Evolutionary conservation across 805 yeast species (phyloP).

Genomic region (Lipomyces starkeyi): DNA sequence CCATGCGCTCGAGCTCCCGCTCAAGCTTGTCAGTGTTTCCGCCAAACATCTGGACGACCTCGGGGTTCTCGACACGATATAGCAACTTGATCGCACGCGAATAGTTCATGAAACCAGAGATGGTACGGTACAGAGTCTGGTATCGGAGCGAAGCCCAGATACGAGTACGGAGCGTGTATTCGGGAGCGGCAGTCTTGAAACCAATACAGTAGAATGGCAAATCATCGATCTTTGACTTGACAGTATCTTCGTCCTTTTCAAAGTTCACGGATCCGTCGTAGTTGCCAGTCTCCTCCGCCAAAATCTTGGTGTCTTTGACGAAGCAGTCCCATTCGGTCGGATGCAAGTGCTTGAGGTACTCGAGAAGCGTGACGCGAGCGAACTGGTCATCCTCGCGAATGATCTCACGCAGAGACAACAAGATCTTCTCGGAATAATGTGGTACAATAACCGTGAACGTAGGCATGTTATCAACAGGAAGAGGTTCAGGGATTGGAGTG

Average conservation of each 20-base stretch:
- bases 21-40: constrained; percentile 97
- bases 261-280: constrained; percentile 46
- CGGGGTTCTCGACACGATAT: constrained; percentile 94
- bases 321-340: constrained; percentile 98
- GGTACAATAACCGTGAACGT: constrained; percentile 97
- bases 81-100: constrained; percentile 93
- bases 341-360: constrained; percentile 91
- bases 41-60: constrained; percentile 96
- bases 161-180: constrained; percentile 92
- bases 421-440: constrained; percentile 93
- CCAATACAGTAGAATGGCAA: constrained; percentile 95
- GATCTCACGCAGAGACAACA: constrained; percentile 91
- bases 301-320: constrained; percentile 91
- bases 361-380: constrained; percentile 91
- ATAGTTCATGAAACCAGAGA: constrained; percentile 98
- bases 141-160: constrained; percentile 98
- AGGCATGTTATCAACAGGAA: constrained; percentile 99
- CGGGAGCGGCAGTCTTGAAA: constrained; percentile 97
- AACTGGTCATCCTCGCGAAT: constrained; percentile 97
- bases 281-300: constrained; percentile 93
- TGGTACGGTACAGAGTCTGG: constrained; percentile 95
- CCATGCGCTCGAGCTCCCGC: constrained; percentile 87
- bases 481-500: constrained; percentile 98
- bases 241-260: constrained; percentile 62
- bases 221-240: constrained; percentile 86